A percentile compares a stretch with the other conserved stretches of the same genome.
phyloP scores from a whole-genome alignment of 2,329 filamentous ascomycete species.

The Diaporthe sp. region DNA sequence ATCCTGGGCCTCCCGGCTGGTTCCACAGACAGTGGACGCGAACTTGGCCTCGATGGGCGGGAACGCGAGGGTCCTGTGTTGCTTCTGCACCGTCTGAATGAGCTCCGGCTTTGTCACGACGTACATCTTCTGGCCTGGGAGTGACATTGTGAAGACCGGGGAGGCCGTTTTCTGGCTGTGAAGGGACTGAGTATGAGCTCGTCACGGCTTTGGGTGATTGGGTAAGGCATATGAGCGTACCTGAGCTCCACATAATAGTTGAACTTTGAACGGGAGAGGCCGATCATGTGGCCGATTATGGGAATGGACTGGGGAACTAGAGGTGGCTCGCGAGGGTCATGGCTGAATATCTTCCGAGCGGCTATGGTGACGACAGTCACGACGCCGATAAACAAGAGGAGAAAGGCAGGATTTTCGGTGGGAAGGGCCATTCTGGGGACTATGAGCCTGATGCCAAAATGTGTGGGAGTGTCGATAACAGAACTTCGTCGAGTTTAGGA shows the following conservation, averaged over 20 bases:
- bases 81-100: conserved; percentile 53
- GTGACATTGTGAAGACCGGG: conserved; percentile 55
- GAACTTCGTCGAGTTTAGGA: not conserved
- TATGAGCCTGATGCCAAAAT: not conserved
- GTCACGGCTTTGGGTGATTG: no score
- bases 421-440: not conserved
- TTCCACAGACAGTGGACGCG: conserved; percentile 46
- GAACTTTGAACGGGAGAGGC: conserved; percentile 46
- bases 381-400: conserved; percentile 24
- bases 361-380: conserved; percentile 27
- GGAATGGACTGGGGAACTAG: conserved; percentile 48
- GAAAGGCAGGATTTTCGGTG: not conserved
- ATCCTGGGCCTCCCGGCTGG: conserved; percentile 46
- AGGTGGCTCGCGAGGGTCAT: conserved; percentile 49
- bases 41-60: conserved; percentile 52
- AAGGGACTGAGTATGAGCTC: not conserved
- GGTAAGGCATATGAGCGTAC: conserved; percentile 30
- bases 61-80: conserved; percentile 52
- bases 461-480: not conserved
- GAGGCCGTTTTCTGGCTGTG: conserved; percentile 40
- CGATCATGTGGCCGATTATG: conserved; percentile 49
- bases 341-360: conserved; percentile 38
- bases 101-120: conserved; percentile 53
- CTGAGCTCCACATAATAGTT: conserved; percentile 50
- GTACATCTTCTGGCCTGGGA: conserved; percentile 57